Percentiles rank a stretch among this genome's conserved stretches.
These are phyloP conservation scores for Lecanicillium sp. DNA, from an alignment of 2,329 filamentous ascomycete genomes.

Conservation along the genomic window DNA sequence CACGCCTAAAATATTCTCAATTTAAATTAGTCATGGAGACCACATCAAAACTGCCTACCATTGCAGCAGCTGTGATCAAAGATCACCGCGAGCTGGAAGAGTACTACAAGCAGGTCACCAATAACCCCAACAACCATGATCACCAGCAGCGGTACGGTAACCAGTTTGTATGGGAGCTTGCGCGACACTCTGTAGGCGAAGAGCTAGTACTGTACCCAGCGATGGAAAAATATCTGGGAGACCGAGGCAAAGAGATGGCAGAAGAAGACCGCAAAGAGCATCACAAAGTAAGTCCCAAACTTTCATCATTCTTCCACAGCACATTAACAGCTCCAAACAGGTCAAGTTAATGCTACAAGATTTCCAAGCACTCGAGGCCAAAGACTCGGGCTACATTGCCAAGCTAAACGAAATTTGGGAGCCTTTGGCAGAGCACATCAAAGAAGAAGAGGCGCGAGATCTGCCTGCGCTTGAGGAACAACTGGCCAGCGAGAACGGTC, in stretches of 20 bases:
- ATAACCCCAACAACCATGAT: slow-evolving; percentile 23
- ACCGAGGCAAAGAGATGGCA: slow-evolving; percentile 32
- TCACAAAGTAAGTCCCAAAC: slow-evolving; percentile 24
- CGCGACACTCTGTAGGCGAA: slow-evolving; percentile 38
- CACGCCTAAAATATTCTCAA: no score
- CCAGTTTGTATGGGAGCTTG: slow-evolving; percentile 39
- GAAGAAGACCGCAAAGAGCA: slow-evolving; percentile 40
- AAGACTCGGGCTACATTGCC: slow-evolving; percentile 31
- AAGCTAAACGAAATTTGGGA: slow-evolving; percentile 35
- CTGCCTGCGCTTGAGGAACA: slow-evolving; percentile 37
- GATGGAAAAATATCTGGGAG: slow-evolving; percentile 37
- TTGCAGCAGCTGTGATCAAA: slow-evolving; percentile 17
- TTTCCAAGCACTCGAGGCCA: slow-evolving; percentile 36
- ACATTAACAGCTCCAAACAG: slow-evolving; percentile 19
- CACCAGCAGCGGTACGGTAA: slow-evolving; percentile 34
- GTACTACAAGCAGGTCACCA: slow-evolving; percentile 33
- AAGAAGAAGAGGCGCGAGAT: slow-evolving; percentile 41
- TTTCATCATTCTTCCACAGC: no score
- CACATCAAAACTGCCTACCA: no score
- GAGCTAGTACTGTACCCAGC: slow-evolving; percentile 46
- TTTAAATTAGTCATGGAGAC: no score
- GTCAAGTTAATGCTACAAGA: slow-evolving; percentile 41
- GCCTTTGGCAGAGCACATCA: slow-evolving; percentile 35
- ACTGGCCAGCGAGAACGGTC: slow-evolving; percentile 10
- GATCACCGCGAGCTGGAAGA: slow-evolving; percentile 22